A percentile compares a stretch with the other conserved stretches of the same genome.
Conservation (phyloP, 2,329 filamentous ascomycete species). For the Ilyonectria destructans region DNA sequence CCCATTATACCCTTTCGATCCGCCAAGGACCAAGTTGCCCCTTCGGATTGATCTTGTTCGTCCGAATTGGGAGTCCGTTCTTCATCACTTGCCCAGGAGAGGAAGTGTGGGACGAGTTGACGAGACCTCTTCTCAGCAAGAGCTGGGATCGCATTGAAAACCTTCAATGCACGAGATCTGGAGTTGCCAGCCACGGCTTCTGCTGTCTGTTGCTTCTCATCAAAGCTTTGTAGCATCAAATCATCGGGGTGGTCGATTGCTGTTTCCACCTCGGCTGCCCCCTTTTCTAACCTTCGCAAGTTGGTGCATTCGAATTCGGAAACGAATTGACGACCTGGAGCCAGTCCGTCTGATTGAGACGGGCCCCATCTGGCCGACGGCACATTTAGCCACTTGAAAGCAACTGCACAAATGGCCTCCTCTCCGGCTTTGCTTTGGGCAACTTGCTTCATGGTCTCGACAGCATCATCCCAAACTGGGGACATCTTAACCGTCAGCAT, state of each 20-base stretch:
- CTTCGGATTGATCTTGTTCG: slow-evolving; percentile 54
- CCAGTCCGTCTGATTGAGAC: slow-evolving; percentile 54
- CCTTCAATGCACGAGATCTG: slow-evolving; percentile 84
- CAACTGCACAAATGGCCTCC: slow-evolving; percentile 78
- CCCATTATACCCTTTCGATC: slow-evolving; percentile 89
- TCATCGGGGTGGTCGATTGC: slow-evolving; percentile 69
- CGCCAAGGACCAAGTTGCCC: slow-evolving; percentile 76
- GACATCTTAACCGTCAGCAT: slow-evolving; percentile 89
- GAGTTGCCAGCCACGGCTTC: slow-evolving; percentile 70
- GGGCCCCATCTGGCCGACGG: slow-evolving; percentile 71
- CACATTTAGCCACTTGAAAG: slow-evolving; percentile 83
- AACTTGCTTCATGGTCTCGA: slow-evolving; percentile 82
- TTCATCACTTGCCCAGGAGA: slow-evolving; percentile 81
- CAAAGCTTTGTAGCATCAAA: slow-evolving; percentile 75
- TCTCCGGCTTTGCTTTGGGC: slow-evolving; percentile 81
- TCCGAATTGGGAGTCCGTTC: slow-evolving; percentile 58
- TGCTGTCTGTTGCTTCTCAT: slow-evolving; percentile 73
- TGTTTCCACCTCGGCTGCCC: slow-evolving; percentile 67
- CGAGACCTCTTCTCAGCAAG: slow-evolving; percentile 91
- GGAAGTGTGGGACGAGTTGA: slow-evolving; percentile 86
- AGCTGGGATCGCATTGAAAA: slow-evolving; percentile 81
- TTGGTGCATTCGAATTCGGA: slow-evolving; percentile 92
- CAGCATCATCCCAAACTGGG: slow-evolving; percentile 89
- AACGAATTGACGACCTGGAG: slow-evolving; percentile 58
- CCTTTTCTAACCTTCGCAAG: slow-evolving; percentile 71